Percentiles rank a stretch among this genome's conserved stretches.
Conservation (phyloP, 106 monocot species). For the Chionographis japonica region DNA sequence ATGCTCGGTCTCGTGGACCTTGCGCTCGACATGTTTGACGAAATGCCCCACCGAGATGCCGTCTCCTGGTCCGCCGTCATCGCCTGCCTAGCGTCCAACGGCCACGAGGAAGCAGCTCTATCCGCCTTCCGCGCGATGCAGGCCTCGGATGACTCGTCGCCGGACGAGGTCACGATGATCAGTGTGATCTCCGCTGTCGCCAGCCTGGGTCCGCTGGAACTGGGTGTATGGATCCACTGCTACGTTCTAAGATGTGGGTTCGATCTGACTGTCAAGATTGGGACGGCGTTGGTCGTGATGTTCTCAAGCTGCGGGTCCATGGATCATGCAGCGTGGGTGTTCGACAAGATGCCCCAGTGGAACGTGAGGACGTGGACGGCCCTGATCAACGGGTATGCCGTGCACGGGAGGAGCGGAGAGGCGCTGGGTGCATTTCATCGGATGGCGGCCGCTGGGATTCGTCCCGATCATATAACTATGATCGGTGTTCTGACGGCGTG, state of each 20-base stretch:
- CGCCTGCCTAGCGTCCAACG: not conserved
- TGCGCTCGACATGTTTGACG: constrained; percentile 9
- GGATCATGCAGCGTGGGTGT: constrained; percentile 5
- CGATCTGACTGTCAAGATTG: not conserved
- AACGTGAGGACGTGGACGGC: constrained; percentile 15
- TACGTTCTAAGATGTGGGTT: constrained; percentile 2
- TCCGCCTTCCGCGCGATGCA: constrained; percentile 15
- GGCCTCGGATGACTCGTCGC: not conserved
- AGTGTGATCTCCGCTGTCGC: constrained; percentile 5
- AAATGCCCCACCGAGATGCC: constrained; percentile 4
- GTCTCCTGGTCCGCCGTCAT: constrained; percentile 23
- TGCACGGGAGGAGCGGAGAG: constrained; percentile 15
- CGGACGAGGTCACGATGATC: constrained; percentile 12
- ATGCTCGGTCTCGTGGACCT: not conserved
- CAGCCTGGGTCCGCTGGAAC: constrained; percentile 1
- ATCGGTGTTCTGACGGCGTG: constrained; percentile 21
- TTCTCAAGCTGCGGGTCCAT: constrained; percentile 13
- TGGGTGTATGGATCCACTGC: constrained; percentile 12
- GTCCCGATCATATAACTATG: constrained; percentile 17
- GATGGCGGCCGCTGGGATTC: not conserved
- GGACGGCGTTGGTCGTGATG: constrained; percentile 17
- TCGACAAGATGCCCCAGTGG: constrained; percentile 19
- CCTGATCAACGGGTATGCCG: constrained; percentile 4
- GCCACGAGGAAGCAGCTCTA: constrained; percentile 6
- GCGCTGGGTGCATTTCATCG: constrained; percentile 7